A percentile compares a stretch with the other conserved stretches of the same genome.
These are phyloP conservation scores for Ceratocystis papillata DNA, from an alignment of 2,329 filamentous ascomycete genomes.

Conservation along the genomic window DNA sequence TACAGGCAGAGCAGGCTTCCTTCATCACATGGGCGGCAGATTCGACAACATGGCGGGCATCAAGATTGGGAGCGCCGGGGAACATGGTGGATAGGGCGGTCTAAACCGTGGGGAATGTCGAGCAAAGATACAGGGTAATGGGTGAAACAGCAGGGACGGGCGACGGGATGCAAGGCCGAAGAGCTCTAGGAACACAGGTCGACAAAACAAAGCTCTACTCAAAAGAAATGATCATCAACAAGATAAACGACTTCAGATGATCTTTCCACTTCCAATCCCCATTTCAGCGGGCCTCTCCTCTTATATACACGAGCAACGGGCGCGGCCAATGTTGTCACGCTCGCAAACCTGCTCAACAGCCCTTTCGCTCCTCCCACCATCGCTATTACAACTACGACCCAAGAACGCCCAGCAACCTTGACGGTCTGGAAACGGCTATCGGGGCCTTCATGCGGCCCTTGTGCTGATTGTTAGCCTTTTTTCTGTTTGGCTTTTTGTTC, in stretches of 20 bases:
- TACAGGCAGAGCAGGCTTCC: slow-evolving; percentile 11
- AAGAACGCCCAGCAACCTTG: slow-evolving; percentile 2
- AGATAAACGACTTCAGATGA: not conserved
- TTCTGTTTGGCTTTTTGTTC: not conserved
- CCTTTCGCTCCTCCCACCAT: not conserved
- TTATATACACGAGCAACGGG: not conserved
- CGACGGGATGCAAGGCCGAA: not conserved
- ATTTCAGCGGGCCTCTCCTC: not conserved
- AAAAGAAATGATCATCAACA: not conserved
- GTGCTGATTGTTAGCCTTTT: not conserved
- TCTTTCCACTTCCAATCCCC: not conserved
- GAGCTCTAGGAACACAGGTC: not conserved
- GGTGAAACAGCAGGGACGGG: not conserved
- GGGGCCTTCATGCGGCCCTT: not conserved
- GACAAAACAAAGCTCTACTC: not conserved
- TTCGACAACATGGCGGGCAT: not conserved
- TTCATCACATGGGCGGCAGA: slow-evolving; percentile 6
- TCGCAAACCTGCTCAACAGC: slow-evolving; percentile 10
- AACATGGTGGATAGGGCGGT: not conserved
- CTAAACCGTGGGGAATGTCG: not conserved
- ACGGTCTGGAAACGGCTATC: not conserved
- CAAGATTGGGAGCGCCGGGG: not conserved
- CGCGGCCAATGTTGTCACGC: not conserved
- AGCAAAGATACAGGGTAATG: not conserved
- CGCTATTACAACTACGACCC: not conserved